Evolutionary conservation across 306 rosid species (phyloP).

Genomic region (Lathyrus aphaca): DNA sequence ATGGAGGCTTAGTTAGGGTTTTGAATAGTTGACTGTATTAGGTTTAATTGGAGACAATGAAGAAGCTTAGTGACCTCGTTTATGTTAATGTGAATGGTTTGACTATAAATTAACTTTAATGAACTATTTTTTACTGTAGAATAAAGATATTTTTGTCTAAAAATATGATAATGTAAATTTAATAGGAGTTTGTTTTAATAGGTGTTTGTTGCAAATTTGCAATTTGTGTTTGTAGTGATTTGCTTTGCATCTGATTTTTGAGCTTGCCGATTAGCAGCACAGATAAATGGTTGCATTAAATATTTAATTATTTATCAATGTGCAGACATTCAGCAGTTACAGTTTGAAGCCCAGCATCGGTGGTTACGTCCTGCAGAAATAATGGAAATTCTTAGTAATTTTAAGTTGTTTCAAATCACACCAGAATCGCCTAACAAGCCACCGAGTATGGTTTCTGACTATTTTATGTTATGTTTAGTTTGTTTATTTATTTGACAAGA

Average conservation of each 20-base stretch:
- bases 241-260: slow-evolving; percentile 15
- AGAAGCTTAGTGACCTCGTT: not conserved
- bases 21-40: slow-evolving; percentile 22
- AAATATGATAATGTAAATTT: slow-evolving; percentile 3
- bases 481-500: slow-evolving; percentile 4
- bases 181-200: not conserved
- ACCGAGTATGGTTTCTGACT: slow-evolving; percentile 61
- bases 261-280: not conserved
- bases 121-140: not conserved
- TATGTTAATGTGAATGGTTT: not conserved
- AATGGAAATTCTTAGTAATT: slow-evolving; percentile 83
- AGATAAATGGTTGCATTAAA: not conserved
- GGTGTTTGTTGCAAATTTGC: not conserved
- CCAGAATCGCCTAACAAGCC: slow-evolving; percentile 84
- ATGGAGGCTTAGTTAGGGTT: slow-evolving; percentile 19
- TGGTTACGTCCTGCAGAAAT: slow-evolving; percentile 95
- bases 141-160: slow-evolving; percentile 3
- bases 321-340: slow-evolving; percentile 76
- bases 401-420: slow-evolving; percentile 60
- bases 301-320: slow-evolving; percentile 25
- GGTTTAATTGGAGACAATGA: slow-evolving; percentile 4
- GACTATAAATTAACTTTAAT: not conserved
- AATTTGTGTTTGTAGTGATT: slow-evolving; percentile 24
- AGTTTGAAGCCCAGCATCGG: slow-evolving; percentile 74
- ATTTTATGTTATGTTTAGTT: slow-evolving; percentile 18